These are phyloP conservation scores for Graphium sp. DNA, from an alignment of 2,329 filamentous ascomycete genomes.

Conservation along the genomic window DNA sequence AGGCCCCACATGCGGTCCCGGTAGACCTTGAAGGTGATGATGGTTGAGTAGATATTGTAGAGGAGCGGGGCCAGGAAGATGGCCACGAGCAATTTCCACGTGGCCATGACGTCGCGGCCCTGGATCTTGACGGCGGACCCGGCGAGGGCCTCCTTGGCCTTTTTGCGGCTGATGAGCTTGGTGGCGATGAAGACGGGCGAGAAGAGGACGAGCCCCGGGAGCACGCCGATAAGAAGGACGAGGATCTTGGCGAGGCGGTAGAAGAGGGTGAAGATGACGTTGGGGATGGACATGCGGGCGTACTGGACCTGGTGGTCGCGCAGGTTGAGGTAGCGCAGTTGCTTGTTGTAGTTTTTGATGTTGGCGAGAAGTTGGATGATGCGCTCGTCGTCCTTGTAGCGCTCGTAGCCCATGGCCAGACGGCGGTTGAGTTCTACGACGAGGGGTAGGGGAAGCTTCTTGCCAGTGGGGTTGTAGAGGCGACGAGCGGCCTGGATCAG, in stretches of 20 bases:
- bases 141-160: conserved; percentile 69
- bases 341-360: conserved; percentile 73
- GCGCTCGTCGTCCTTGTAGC: conserved; percentile 79
- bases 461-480: conserved; percentile 86
- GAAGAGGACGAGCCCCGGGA: conserved; percentile 79
- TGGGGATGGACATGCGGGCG: conserved; percentile 62
- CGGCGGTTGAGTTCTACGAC: conserved; percentile 90
- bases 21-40: conserved; percentile 63
- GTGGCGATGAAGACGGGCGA: conserved; percentile 74
- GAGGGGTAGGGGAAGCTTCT: conserved; percentile 79
- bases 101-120: conserved; percentile 78
- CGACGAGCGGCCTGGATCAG: conserved; percentile 86
- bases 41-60: conserved; percentile 64
- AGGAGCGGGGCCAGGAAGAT: conserved; percentile 67
- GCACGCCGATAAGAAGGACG: conserved; percentile 60
- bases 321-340: conserved; percentile 71
- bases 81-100: conserved; percentile 85
- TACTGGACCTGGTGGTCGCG: conserved; percentile 93
- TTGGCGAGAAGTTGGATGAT: conserved; percentile 60
- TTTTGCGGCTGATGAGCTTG: conserved; percentile 65
- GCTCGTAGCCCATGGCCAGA: conserved; percentile 77
- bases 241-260: conserved; percentile 67
- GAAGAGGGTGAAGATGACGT: conserved; percentile 59
- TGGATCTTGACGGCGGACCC: conserved; percentile 80
- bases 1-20: conserved; percentile 70